Evolutionary conservation across 371 early-diverging fungal species (phyloP), one percentile per base, ranked within the genome.

Genomic region (Catenaria anguillulae): DNA sequence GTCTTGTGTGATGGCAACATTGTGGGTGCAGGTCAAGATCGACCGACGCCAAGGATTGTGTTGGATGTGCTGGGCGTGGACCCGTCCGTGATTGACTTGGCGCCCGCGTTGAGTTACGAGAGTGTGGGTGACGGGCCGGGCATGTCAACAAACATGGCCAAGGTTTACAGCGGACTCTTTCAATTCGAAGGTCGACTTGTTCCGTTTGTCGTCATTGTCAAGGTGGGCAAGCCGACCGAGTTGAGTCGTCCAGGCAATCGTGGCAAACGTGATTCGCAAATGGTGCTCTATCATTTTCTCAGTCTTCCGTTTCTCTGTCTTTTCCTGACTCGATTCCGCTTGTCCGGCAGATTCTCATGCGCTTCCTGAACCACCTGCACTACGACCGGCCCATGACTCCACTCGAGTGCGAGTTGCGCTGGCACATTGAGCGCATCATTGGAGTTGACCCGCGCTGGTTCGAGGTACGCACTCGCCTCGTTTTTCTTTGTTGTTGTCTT

Each of bases 221-320:
- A 99, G 79, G 83, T 83, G 48, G 98, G 98, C 58, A 82, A 79
- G 36, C 84, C 86, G 1, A 78, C 77, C 29, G 89, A 90, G 69
- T 77, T 82, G 62, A 76, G 77, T 56, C 88, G 86, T 68, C 85
- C 92, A 12, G 97, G 96, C 29, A 99, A 99, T 72, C 79, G 99
- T 55, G 99, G 99, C 67, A 99, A 99, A 79, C 89, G 99, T 68
- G 99, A 99, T 77, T 93, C 97, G 35, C 99, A 99, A 79, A 85
- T 99, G 75, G 84, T 99, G 60, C 84, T 92, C 67, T 98, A 99
- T 99, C 81, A 87, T 60, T 99, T 98, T 80, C 86, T 99, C 71
- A 89, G 89, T 75, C 89, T 91, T 72, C 90, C 99, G 17, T 93
- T 97, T 71, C 93, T 91, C 73, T 86, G 91, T 66, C 58, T 64